Base-by-base conservation (phyloP, 768 basidiomycete genomes). In the Dioszegia aurantiaca region DNA sequence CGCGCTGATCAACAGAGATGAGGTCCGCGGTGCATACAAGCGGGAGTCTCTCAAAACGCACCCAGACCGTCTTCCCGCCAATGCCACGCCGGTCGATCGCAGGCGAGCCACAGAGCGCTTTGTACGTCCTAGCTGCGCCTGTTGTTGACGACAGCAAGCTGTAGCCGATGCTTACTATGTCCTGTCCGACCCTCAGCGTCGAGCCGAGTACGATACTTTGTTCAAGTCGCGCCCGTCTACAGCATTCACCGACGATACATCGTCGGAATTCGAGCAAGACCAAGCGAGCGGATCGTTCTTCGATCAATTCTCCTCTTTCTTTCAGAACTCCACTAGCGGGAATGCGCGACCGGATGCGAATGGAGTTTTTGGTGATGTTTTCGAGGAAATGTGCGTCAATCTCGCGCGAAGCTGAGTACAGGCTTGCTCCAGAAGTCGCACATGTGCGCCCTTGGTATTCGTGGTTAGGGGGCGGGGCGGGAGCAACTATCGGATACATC, bases 111-210 rank as follows among this genome's bases (percentile, higher is more conserved):
- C 92, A 2, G 90, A 91, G 75, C 81, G 81, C 56, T 94, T 93
- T 75, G 42, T 51, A 27, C 47, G 61, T 63, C 40, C 45, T 5
- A 12, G 17, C 23, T n/a, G 17, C 24, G 31, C 27, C 24, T 31
- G 42, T 58, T 49, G 43, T 41, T 42, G 33, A 36, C 48, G 27
- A 33, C 61, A 64, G 53, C 71, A 87, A 87, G 85, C 87, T 8
- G 86, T 95, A 62, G 90, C 92, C 53, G 92, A 95, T 76, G 91
- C 91, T 17, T 94, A 94, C 78, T 95, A 89, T 73, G 88, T 93
- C 26, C 83, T 97, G 36, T 90, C 89, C 2, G 90, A 95, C 76
- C 77, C 85, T 3, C 80, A 81, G 41, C 63, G 79, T 10, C 63
- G 77, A 42, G 67, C 76, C 44, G 78, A 79, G 57, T 79, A 79